phyloP scores from a whole-genome alignment of 2,329 filamentous ascomycete species.

The Penicillium sclerotigenum region DNA sequence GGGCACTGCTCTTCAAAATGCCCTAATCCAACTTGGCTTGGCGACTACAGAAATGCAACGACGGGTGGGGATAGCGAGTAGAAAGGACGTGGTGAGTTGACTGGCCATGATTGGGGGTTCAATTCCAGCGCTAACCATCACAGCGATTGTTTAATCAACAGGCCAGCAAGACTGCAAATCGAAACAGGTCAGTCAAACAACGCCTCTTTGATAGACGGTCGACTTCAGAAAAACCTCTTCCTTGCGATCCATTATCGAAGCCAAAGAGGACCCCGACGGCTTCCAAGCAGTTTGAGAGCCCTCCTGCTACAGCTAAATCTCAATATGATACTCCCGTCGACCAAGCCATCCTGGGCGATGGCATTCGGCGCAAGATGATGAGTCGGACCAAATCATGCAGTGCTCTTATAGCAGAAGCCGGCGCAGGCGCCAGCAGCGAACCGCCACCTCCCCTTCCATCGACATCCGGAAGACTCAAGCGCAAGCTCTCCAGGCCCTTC shows the following conservation, averaged over 20 bases:
- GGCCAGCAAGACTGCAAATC: conserved; percentile 7
- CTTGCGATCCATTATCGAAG: conserved; percentile 25
- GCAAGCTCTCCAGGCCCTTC: conserved; percentile 25
- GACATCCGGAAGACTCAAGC: conserved; percentile 20
- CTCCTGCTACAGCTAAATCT: conserved; percentile 13
- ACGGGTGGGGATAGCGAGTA: conserved; percentile 77
- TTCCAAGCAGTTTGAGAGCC: conserved; percentile 7
- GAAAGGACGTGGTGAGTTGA: conserved; percentile 64
- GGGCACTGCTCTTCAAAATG: conserved; percentile 65
- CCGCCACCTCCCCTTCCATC: conserved; percentile 10
- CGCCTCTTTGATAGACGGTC: conserved; percentile 24
- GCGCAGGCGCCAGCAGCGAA: conserved; percentile 2
- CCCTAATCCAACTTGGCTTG: conserved; percentile 68
- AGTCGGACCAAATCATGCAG: conserved; percentile 25
- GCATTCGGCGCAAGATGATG: conserved; percentile 12
- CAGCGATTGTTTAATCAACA: conserved; percentile 24
- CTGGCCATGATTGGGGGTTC: background rate
- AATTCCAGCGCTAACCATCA: conserved; percentile 3
- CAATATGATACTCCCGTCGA: conserved; percentile 18
- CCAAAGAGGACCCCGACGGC: conserved; percentile 12
- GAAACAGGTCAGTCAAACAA: conserved; percentile 24
- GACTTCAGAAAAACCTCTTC: conserved; percentile 31
- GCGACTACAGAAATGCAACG: conserved; percentile 84
- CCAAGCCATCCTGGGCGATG: conserved; percentile 11
- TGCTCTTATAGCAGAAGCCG: conserved; percentile 14